phyloP scores from a whole-genome alignment of 768 basidiomycete genomes.

The Auricularia cornea region DNA sequence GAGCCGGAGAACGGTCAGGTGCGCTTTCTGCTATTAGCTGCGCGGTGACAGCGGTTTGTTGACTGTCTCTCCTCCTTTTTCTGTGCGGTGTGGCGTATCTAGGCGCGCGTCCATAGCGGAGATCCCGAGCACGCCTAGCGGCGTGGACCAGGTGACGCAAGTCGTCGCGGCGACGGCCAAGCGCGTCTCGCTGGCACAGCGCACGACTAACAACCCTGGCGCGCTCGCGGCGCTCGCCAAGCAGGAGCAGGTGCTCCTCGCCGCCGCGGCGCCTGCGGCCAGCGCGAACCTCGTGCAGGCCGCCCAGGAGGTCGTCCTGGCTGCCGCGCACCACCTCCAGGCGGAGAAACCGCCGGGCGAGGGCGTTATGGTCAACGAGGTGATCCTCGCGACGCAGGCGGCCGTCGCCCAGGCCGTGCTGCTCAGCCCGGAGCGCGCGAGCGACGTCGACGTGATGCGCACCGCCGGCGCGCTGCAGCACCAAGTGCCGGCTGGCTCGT shows the following conservation, averaged over 20 bases:
- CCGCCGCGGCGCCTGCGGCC: neutral
- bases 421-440: conserved; percentile 60
- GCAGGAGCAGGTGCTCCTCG: conserved; percentile 66
- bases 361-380: conserved; percentile 44
- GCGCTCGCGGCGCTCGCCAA: conserved; percentile 59
- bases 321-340: conserved; percentile 48
- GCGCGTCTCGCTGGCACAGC: conserved; percentile 1
- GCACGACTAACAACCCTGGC: neutral
- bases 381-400: conserved; percentile 56
- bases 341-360: conserved; percentile 19
- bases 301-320: conserved; percentile 73
- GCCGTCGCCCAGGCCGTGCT: conserved; percentile 80
- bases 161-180: neutral
- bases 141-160: conserved; percentile 1
- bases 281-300: conserved; percentile 49
- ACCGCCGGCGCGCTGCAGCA: conserved; percentile 51
- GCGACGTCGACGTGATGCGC: conserved; percentile 74
- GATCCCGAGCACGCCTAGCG: conserved; percentile 2
- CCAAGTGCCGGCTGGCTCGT: conserved; percentile 15
- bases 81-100: too few relatives aligned
- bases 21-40: neutral
- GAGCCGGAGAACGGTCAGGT: conserved; percentile 21
- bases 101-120: conserved; percentile 27
- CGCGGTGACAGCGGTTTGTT: too few relatives aligned
- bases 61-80: too few relatives aligned